Evolutionary conservation across 805 yeast species (phyloP).

Genomic region (Suhomyces canberraensis): DNA sequence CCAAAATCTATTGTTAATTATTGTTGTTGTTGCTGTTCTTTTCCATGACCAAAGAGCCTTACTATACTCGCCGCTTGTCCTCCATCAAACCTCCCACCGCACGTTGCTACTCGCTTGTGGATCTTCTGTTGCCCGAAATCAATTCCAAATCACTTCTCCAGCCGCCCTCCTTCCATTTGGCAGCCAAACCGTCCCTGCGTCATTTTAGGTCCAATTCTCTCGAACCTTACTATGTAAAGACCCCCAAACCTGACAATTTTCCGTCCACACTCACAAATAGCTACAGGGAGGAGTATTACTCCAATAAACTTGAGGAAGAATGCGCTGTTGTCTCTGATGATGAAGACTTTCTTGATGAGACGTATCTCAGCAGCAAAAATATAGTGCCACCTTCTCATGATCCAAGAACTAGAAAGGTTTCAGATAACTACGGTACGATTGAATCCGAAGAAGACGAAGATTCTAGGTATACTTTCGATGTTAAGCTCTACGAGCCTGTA

Average conservation of each 20-base stretch:
- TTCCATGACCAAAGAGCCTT: conserved; percentile 18
- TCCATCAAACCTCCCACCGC: conserved; percentile 11
- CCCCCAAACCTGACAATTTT: too few species aligned
- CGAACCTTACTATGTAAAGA: conserved; percentile 16
- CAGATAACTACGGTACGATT: conserved; percentile 12
- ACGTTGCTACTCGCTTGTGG: conserved; percentile 7
- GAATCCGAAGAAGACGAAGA: conserved; percentile 8
- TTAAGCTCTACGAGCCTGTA: not conserved
- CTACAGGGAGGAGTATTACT: not conserved
- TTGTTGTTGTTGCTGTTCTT: too few species aligned
- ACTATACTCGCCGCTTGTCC: conserved; percentile 8
- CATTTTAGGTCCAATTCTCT: conserved; percentile 7
- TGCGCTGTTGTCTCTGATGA: conserved; percentile 13
- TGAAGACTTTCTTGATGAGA: conserved; percentile 1
- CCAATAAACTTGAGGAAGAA: not conserved
- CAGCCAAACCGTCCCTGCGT: not conserved
- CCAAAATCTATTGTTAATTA: too few species aligned
- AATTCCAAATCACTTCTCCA: not conserved
- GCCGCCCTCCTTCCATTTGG: conserved; percentile 2
- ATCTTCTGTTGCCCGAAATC: conserved; percentile 5
- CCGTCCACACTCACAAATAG: too few species aligned
- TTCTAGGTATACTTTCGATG: not conserved
- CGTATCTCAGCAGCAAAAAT: not conserved
- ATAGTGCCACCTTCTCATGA: conserved; percentile 1
- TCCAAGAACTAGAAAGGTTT: conserved; percentile 7